A percentile compares a stretch with the other conserved stretches of the same genome.
These are phyloP conservation scores for Pleomassaria siparia DNA, from an alignment of 2,329 filamentous ascomycete species.

Conservation along the genomic window DNA sequence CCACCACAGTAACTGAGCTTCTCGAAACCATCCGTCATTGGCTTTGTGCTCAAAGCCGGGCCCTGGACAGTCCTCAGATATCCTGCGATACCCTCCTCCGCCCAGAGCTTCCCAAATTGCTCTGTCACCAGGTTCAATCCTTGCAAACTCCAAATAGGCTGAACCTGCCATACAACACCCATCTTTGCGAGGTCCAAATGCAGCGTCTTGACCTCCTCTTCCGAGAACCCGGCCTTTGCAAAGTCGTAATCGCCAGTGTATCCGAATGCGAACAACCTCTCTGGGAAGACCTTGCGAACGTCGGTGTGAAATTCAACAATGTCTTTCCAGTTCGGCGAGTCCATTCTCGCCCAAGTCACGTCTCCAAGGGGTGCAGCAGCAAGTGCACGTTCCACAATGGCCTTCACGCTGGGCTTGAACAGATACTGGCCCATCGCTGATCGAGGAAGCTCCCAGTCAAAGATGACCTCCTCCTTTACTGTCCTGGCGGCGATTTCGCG, in stretches of 20 bases:
- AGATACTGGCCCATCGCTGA: conserved; percentile 41
- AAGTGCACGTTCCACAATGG: conserved; percentile 38
- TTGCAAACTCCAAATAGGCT: conserved; percentile 44
- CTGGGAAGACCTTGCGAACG: conserved; percentile 39
- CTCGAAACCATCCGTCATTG: conserved; percentile 40
- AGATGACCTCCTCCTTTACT: conserved; percentile 20
- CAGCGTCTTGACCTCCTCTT: conserved; percentile 34
- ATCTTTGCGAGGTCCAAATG: conserved; percentile 40
- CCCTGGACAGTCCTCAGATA: conserved; percentile 32
- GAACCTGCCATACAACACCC: conserved; percentile 46
- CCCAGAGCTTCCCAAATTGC: conserved; percentile 39
- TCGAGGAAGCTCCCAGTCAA: conserved; percentile 42
- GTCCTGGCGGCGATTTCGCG: conserved; percentile 22
- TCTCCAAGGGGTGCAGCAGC: conserved; percentile 42
- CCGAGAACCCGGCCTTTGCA: conserved; percentile 37
- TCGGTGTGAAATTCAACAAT: conserved; percentile 42
- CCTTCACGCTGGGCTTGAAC: conserved; percentile 34
- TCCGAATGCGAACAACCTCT: conserved; percentile 44
- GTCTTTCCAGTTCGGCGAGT: conserved; percentile 39
- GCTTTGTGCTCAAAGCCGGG: conserved; percentile 26
- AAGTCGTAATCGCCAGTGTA: conserved; percentile 44
- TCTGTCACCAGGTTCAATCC: conserved; percentile 41
- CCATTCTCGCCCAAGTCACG: conserved; percentile 43
- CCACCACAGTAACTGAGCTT: conserved; percentile 41
- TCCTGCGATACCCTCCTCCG: conserved; percentile 40